A percentile compares a stretch with the other conserved stretches of the same genome.
Conservation (phyloP, 306 rosid genomes). For the Cucurbita argyrosperma region DNA sequence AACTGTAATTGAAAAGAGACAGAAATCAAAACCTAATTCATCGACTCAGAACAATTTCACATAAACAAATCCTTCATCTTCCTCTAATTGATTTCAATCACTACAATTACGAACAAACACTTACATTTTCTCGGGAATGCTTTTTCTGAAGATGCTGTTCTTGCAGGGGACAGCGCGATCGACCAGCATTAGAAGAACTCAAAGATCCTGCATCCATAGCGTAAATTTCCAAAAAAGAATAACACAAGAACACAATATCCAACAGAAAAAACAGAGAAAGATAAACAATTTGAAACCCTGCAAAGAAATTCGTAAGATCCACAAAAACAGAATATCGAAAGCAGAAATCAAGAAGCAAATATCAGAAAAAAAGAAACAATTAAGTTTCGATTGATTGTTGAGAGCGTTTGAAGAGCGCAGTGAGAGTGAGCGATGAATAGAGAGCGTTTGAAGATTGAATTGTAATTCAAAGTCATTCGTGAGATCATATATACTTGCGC, state of each 20-base stretch:
- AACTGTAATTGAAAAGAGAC: constrained; percentile 5
- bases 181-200: constrained; percentile 12
- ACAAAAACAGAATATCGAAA: neutral
- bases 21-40: too few species aligned
- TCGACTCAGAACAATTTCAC: neutral
- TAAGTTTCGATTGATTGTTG: neutral
- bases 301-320: neutral
- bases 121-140: constrained; percentile 23
- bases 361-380: neutral
- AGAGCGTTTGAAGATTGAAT: neutral
- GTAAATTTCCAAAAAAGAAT: constrained; percentile 3
- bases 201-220: constrained; percentile 37
- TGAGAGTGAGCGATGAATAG: neutral
- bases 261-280: neutral
- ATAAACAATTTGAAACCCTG: neutral
- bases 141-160: constrained; percentile 21
- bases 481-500: constrained; percentile 6
- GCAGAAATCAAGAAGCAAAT: neutral
- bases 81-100: neutral
- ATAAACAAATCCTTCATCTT: neutral
- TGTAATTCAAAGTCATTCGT: neutral
- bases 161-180: constrained; percentile 19
- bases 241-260: neutral
- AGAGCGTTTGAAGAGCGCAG: neutral
- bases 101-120: neutral